These are phyloP conservation scores for Globisporangium paroecandrum DNA, from an alignment of 352 stramenopile genomes.

Conservation along the genomic window DNA sequence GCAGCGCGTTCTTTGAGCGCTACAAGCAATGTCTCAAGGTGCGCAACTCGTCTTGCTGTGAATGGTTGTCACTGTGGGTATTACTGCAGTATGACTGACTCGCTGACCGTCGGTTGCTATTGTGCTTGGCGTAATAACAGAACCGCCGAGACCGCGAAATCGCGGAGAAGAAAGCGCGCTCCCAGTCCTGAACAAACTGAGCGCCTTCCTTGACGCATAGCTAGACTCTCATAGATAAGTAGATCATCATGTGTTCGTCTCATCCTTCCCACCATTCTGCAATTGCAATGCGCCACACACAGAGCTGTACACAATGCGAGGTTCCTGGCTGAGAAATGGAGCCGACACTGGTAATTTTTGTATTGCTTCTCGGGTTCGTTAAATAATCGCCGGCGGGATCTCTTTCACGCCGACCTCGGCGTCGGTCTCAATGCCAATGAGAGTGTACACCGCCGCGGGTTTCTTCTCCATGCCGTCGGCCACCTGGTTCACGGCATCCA, in stretches of 20 bases:
- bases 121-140: slow-evolving; percentile 7
- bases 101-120: background rate
- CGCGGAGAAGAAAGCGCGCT: slow-evolving; percentile 28
- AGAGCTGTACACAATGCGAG: too few relatives aligned
- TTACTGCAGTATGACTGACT: background rate
- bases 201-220: background rate
- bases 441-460: slow-evolving; percentile 50
- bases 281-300: background rate
- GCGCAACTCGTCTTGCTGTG: background rate
- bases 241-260: background rate
- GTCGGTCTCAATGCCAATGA: slow-evolving; percentile 69
- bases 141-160: slow-evolving; percentile 41
- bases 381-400: slow-evolving; percentile 61
- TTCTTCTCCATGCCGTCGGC: slow-evolving; percentile 86
- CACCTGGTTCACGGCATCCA: slow-evolving; percentile 75
- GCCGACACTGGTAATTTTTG: background rate
- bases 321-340: background rate
- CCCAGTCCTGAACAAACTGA: slow-evolving; percentile 7
- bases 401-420: slow-evolving; percentile 63
- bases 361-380: slow-evolving; percentile 17
- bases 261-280: too few relatives aligned
- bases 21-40: slow-evolving; percentile 69
- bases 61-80: background rate
- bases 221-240: background rate
- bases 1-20: slow-evolving; percentile 56